A percentile compares a stretch with the other conserved stretches of the same genome.
These are phyloP conservation scores for Moesziomyces globuligerus DNA, from an alignment of 1,284 basidiomycete genomes.

Conservation along the genomic window DNA sequence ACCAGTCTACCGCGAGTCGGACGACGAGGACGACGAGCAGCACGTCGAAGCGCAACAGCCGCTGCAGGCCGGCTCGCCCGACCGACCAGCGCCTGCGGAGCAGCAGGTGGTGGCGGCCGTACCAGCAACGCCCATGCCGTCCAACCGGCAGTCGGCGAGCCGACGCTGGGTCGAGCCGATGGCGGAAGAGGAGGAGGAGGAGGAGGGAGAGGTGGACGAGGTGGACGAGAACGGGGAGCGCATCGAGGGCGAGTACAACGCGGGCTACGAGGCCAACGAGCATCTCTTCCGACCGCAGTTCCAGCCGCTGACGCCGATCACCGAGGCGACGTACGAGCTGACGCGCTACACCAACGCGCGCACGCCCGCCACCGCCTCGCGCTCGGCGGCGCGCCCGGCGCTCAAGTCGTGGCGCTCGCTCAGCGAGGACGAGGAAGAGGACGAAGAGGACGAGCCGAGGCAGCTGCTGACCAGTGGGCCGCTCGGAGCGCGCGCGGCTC, in stretches of 20 bases:
- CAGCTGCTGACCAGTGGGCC: constrained; percentile 24
- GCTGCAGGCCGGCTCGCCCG: constrained; percentile 3
- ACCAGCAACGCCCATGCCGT: constrained; percentile 43
- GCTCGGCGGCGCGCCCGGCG: constrained; percentile 18
- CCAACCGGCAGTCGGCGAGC: constrained; percentile 28
- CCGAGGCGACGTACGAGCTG: constrained; percentile 59
- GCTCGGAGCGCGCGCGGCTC: constrained; percentile 4
- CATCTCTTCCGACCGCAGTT: constrained; percentile 44
- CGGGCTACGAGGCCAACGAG: constrained; percentile 25
- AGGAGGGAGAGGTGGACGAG: constrained; percentile 31
- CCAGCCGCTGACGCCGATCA: constrained; percentile 61
- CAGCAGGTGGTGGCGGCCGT: constrained; percentile 6
- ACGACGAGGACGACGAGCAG: constrained; percentile 43
- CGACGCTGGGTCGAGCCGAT: constrained; percentile 51
- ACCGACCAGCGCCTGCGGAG: constrained; percentile 1
- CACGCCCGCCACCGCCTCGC: constrained; percentile 48
- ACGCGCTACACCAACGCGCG: constrained; percentile 53
- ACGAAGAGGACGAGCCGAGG: constrained; percentile 12
- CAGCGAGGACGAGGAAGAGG: constrained; percentile 20
- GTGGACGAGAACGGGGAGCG: constrained; percentile 23
- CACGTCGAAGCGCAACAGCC: background rate
- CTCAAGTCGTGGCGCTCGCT: constrained; percentile 22
- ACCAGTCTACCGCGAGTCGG: constrained; percentile 44
- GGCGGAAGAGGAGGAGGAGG: constrained; percentile 50
- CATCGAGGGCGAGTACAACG: constrained; percentile 5